Conservation (phyloP, 176 grass and related monocot species). For the Oryza coarctata region DNA sequence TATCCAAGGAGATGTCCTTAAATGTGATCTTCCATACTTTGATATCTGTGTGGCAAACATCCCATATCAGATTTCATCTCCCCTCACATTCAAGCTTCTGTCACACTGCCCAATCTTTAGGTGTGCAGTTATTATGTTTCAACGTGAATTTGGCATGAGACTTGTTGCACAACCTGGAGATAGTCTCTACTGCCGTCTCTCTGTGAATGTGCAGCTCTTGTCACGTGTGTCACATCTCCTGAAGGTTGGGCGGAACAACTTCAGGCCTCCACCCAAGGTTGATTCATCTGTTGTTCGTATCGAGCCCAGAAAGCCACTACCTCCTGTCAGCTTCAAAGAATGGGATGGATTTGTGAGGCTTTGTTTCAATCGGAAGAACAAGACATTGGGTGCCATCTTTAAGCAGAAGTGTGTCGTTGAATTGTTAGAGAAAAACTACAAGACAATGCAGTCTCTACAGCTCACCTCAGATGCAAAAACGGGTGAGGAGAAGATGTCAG, state of each 20-base stretch:
- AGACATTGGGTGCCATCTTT: slow-evolving; percentile 78
- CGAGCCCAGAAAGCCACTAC: slow-evolving; percentile 77
- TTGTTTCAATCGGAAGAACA: slow-evolving; percentile 87
- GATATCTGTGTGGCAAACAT: slow-evolving; percentile 98
- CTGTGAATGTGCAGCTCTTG: slow-evolving; percentile 84
- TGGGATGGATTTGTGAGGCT: slow-evolving; percentile 85
- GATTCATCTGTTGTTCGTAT: slow-evolving; percentile 94
- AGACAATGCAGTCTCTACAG: slow-evolving; percentile 83
- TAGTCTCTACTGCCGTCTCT: slow-evolving; percentile 87
- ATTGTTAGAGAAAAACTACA: slow-evolving; percentile 94
- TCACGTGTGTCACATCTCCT: slow-evolving; percentile 85
- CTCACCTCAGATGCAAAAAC: slow-evolving; percentile 38
- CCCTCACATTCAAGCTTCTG: slow-evolving; percentile 85
- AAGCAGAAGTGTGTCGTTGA: slow-evolving; percentile 75
- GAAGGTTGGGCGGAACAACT: slow-evolving; percentile 89
- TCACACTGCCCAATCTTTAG: slow-evolving; percentile 82
- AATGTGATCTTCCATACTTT: slow-evolving; percentile 92
- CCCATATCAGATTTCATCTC: slow-evolving; percentile 91
- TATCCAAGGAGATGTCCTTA: slow-evolving; percentile 93
- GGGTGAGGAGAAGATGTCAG: slow-evolving; percentile 43
- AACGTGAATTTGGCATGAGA: slow-evolving; percentile 93
- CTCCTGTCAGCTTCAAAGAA: slow-evolving; percentile 88
- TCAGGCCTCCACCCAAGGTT: slow-evolving; percentile 87
- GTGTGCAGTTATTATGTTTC: slow-evolving; percentile 97
- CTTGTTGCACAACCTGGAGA: slow-evolving; percentile 87